Percentiles rank a stretch among this genome's conserved stretches.
phyloP scores from a whole-genome alignment of 2,329 filamentous ascomycete genomes.

The Arthroderma uncinatum region DNA sequence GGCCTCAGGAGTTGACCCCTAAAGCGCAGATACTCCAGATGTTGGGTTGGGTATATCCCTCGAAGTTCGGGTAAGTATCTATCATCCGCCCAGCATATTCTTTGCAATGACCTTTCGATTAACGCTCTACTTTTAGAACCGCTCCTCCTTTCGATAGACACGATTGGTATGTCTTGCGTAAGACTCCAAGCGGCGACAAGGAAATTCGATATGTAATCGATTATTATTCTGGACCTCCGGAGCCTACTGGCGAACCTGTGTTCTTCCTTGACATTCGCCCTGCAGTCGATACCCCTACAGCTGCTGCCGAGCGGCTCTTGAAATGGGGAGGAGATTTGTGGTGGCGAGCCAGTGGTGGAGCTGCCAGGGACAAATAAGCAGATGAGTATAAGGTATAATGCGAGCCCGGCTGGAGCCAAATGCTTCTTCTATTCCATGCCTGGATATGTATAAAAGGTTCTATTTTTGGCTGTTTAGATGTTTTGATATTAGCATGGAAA shows the following conservation, averaged over 20 bases:
- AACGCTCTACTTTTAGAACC: constrained; percentile 40
- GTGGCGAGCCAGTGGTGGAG: constrained; percentile 75
- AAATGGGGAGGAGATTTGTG: constrained; percentile 89
- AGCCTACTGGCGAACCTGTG: constrained; percentile 78
- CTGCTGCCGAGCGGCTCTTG: constrained; percentile 69
- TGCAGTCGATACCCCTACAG: constrained; percentile 68
- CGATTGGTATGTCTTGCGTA: constrained; percentile 85
- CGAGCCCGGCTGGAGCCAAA: not conserved
- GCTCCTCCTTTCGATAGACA: constrained; percentile 91
- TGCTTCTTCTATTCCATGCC: not conserved
- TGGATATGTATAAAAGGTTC: not conserved
- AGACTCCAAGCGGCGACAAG: constrained; percentile 53
- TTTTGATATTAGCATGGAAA: not conserved
- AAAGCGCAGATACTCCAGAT: constrained; percentile 78
- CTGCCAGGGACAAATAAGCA: constrained; percentile 37
- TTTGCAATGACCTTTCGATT: not conserved
- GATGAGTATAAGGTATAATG: not conserved
- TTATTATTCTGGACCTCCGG: constrained; percentile 77
- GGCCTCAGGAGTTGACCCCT: constrained; percentile 79
- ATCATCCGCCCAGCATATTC: not conserved
- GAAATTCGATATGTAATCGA: constrained; percentile 94
- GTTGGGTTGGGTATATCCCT: constrained; percentile 66
- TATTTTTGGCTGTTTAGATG: not conserved
- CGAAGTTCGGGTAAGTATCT: constrained; percentile 58
- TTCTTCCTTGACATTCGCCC: constrained; percentile 94